Evolutionary conservation across 805 yeast genomes (phyloP).

Genomic region (Ogataea wickerhamii): DNA sequence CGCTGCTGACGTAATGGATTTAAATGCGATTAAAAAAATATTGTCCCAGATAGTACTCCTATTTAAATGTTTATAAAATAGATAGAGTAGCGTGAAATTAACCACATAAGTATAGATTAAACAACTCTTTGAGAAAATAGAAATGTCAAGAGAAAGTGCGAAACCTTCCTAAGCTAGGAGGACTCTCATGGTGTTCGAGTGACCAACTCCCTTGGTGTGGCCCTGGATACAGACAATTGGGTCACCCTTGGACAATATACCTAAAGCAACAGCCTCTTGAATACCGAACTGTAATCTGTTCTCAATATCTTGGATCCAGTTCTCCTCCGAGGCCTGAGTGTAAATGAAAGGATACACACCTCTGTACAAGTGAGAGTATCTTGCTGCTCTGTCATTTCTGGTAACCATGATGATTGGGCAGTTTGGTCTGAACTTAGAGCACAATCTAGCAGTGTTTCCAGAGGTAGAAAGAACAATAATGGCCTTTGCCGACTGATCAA

Average conservation of each 20-base stretch:
- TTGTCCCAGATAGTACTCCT: neutral
- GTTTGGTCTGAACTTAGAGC: constrained; percentile 96
- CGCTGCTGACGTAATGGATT: no score
- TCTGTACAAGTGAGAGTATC: constrained; percentile 94
- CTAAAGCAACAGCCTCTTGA: constrained; percentile 80
- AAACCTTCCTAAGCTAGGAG: constrained; percentile 51
- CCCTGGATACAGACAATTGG: constrained; percentile 94
- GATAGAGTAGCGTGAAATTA: no score
- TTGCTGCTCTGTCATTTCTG: constrained; percentile 89
- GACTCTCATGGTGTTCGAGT: constrained; percentile 97
- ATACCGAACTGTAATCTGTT: constrained; percentile 91
- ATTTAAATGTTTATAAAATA: neutral
- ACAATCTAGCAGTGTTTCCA: constrained; percentile 92
- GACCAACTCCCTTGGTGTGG: constrained; percentile 98
- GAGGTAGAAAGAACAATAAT: constrained; percentile 93
- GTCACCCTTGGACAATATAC: constrained; percentile 84
- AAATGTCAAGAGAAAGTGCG: neutral
- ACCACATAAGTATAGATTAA: neutral
- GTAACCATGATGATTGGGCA: constrained; percentile 98
- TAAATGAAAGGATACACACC: constrained; percentile 98
- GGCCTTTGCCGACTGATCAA: constrained; percentile 96
- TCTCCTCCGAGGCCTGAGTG: constrained; percentile 56
- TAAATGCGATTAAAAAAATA: no score
- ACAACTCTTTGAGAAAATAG: neutral
- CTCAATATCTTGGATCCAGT: constrained; percentile 98